Evolutionary conservation across 768 basidiomycete genomes (phyloP).

Genomic region (Gloeopeniophorella convolvens): DNA sequence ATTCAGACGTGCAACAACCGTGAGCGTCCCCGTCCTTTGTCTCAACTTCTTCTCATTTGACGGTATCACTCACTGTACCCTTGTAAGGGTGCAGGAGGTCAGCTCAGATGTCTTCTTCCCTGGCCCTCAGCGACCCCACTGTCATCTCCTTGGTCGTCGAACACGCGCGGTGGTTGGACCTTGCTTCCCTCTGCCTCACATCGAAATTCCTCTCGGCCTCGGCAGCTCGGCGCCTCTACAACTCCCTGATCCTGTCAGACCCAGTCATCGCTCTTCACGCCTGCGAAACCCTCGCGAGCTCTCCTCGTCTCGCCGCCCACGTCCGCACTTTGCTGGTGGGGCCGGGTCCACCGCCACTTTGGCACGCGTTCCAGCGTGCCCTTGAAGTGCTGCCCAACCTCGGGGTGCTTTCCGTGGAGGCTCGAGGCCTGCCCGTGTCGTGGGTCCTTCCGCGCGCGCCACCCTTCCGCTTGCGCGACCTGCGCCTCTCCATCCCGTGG

Average conservation of each 20-base stretch:
- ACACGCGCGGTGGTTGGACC: constrained; percentile 32
- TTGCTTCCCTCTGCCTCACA: constrained; percentile 38
- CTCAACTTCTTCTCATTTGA: neutral
- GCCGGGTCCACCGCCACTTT: constrained; percentile 33
- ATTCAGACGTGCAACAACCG: no score
- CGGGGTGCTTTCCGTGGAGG: constrained; percentile 37
- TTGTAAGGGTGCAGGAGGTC: no score
- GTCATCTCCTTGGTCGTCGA: constrained; percentile 37
- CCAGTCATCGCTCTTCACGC: constrained; percentile 31
- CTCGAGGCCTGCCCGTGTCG: constrained; percentile 22
- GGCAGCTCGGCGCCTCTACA: constrained; percentile 44
- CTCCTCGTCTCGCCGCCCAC: constrained; percentile 32
- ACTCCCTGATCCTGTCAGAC: constrained; percentile 34
- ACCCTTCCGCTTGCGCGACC: constrained; percentile 44
- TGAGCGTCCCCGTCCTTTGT: no score
- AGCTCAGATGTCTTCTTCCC: no score
- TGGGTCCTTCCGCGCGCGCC: constrained; percentile 41
- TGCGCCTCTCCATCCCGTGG: constrained; percentile 45
- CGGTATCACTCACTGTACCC: no score
- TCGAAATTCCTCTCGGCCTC: constrained; percentile 42
- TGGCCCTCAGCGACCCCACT: constrained; percentile 34
- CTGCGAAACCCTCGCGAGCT: constrained; percentile 33
- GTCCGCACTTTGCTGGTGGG: constrained; percentile 29
- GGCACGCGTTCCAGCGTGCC: constrained; percentile 38
- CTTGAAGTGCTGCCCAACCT: constrained; percentile 40